Base-by-base conservation (phyloP, 1,284 basidiomycete species). In the Mycocalia duriaeana region DNA sequence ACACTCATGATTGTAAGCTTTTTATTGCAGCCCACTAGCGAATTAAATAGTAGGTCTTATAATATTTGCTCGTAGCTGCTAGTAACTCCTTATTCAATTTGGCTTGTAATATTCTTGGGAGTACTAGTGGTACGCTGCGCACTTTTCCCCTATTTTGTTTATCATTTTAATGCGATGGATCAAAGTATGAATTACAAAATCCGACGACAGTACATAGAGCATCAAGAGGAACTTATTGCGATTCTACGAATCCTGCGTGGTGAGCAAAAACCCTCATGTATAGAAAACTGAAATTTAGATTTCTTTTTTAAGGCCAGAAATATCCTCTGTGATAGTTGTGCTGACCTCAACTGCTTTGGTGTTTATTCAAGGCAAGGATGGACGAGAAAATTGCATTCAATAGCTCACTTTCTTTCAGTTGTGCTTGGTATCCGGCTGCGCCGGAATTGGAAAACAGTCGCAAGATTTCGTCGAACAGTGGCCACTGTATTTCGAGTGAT, bases 401-500 rank as follows among this genome's bases (percentile, higher is more conserved):
- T 14, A 7, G n/a, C 24, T 11, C 25, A 4, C 14, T 47, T 51
- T 46, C 42, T 36, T 14, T 34, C 57, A 55, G 51, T 14, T 50
- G 57, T 19, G 53, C 57, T 14, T 57, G 53, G 5, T 45, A 56
- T 37, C 55, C 56, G 3, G 53, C 62, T 5, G 54, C 55, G 42
- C 52, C 19, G 50, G 25, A 57, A 61, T 46, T 53, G 43, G 34
- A 25, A 25, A 40, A 23, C 44, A 47, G 46, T 42, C 45, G 49
- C 40, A 57, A 49, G 48, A 46, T 48, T 44, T 44, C 53, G 52
- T 23, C 54, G 49, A 23, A 55, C 48, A 44, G 51, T 54, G 23
- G 44, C 60, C n/a, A 63, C 61, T 53, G 57, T 59, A 4, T 48
- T 57, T 20, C 59, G 64, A 5, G 56, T 63, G 4, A 54, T 62